A percentile compares a stretch with the other conserved stretches of the same genome.
These are phyloP conservation scores for Lachnellula hyalina DNA, from an alignment of 2,329 filamentous ascomycete genomes.

Conservation along the genomic window DNA sequence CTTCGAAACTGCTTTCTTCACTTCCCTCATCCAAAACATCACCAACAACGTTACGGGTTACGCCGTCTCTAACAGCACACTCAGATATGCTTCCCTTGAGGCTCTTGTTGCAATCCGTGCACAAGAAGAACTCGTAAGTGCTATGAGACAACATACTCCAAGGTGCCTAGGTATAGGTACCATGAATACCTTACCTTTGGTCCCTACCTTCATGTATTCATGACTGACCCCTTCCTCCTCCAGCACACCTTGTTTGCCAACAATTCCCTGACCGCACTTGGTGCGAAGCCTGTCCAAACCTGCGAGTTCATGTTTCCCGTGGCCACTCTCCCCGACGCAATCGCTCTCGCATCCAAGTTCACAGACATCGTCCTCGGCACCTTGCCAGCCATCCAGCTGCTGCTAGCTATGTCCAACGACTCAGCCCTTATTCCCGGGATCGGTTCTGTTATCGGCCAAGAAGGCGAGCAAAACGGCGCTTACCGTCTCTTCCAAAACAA, in stretches of 20 bases:
- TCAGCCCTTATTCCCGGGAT: constrained; percentile 50
- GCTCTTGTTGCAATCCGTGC: constrained; percentile 51
- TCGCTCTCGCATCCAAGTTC: constrained; percentile 58
- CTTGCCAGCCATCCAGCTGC: constrained; percentile 56
- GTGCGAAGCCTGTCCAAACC: constrained; percentile 48
- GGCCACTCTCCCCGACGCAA: constrained; percentile 49
- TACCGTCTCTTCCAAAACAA: constrained; percentile 52
- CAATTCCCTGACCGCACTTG: constrained; percentile 47
- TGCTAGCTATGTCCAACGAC: constrained; percentile 52
- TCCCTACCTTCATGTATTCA: too few species aligned
- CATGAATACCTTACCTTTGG: too few species aligned
- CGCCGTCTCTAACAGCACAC: constrained; percentile 36
- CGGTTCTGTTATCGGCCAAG: constrained; percentile 59
- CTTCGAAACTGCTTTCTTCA: constrained; percentile 66
- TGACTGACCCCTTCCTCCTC: too few species aligned
- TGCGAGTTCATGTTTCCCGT: constrained; percentile 64
- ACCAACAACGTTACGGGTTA: constrained; percentile 51
- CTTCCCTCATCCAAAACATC: constrained; percentile 58
- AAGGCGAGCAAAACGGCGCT: constrained; percentile 69
- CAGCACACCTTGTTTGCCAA: constrained; percentile 74
- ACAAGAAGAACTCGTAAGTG: constrained; percentile 62
- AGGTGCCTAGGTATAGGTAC: too few species aligned
- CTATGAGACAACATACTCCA: too few species aligned
- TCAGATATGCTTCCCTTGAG: constrained; percentile 35
- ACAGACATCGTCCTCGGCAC: constrained; percentile 65